Base-by-base conservation (phyloP, 306 rosid genomes). In the Vigna hirtella region DNA sequence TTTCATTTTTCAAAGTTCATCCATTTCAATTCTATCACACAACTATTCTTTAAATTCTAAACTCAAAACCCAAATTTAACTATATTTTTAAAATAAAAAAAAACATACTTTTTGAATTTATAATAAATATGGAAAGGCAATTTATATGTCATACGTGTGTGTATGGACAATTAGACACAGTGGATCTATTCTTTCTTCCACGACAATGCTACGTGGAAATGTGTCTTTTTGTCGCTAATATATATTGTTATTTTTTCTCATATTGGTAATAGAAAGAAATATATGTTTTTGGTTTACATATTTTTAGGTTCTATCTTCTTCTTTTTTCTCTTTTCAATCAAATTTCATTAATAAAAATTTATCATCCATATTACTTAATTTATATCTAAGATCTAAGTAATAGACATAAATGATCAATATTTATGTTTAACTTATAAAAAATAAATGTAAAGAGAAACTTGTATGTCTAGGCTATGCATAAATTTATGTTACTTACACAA, bases 141-240 rank as follows among this genome's bases (percentile, higher is more conserved):
- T 24, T 6, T 1, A 14, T 67, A 22, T 61, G 43, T 0, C 67
- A 61, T 61, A 28, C 45, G 7, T 14, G 67, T 15, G 40, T 30
- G 1, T 5, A 5, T 26, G 28, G 4, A 42, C 3, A 16, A 3
- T 17, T 11, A 57, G 7, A 57, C 36, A 24, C 15, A 36, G 12
- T 50, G 3, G n/a, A 11, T 10, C 17, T 18, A 11, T 51, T 14
- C 47, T 24, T 32, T 74, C 70, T 74, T 74, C 20, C 59, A 74
- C 49, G 28, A 75, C 51, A 63, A 13, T 2, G 72, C 50, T 63
- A 49, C 72, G 34, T 47, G 62, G 12, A 58, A 43, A 48, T 4
- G 15, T 61, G 36, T 47, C 62, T 24, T 57, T 56, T 40, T 4
- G 5, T 75, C 63, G 3, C 30, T 48, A 48, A 48, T 53, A 8